These are phyloP conservation scores for Lactuca sativa DNA, from an alignment of 129 eudicot species.

Conservation along the genomic window DNA sequence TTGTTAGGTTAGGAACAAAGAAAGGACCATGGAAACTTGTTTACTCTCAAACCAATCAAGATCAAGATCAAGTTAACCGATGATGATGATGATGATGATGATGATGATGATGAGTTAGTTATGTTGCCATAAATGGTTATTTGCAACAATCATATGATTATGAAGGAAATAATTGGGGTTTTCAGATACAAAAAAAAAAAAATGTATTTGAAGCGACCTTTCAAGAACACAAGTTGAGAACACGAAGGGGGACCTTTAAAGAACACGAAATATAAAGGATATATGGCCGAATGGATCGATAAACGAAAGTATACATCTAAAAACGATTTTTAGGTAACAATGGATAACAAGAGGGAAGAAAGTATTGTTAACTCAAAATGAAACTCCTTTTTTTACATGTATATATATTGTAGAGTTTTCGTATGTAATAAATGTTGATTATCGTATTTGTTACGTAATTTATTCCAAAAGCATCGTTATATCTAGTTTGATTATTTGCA, in stretches of 20 bases:
- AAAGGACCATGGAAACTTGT: slow-evolving; percentile 83
- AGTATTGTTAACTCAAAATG: not conserved
- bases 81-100: slow-evolving; percentile 43
- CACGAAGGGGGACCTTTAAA: slow-evolving; percentile 6
- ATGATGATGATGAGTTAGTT: slow-evolving; percentile 29
- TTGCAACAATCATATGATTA: not conserved
- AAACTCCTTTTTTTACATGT: slow-evolving; percentile 2
- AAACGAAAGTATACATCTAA: slow-evolving; percentile 2
- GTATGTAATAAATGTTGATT: not conserved
- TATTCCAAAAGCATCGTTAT: not conserved
- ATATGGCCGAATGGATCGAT: not conserved
- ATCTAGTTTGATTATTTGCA: not conserved
- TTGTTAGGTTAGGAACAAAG: slow-evolving; percentile 64
- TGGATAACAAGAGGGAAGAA: slow-evolving; percentile 5
- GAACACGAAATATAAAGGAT: slow-evolving; percentile 20
- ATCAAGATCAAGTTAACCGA: slow-evolving; percentile 36
- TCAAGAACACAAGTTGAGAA: slow-evolving; percentile 16
- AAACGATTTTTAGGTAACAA: not conserved
- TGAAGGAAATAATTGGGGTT: slow-evolving; percentile 13
- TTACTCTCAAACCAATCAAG: slow-evolving; percentile 49
- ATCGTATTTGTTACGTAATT: not conserved
- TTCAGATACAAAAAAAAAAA: not conserved
- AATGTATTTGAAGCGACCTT: slow-evolving; percentile 17
- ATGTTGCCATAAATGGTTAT: not conserved
- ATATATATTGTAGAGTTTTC: not conserved